phyloP scores from a whole-genome alignment of 352 stramenopile genomes.

The Paralagenidium karlingii region DNA sequence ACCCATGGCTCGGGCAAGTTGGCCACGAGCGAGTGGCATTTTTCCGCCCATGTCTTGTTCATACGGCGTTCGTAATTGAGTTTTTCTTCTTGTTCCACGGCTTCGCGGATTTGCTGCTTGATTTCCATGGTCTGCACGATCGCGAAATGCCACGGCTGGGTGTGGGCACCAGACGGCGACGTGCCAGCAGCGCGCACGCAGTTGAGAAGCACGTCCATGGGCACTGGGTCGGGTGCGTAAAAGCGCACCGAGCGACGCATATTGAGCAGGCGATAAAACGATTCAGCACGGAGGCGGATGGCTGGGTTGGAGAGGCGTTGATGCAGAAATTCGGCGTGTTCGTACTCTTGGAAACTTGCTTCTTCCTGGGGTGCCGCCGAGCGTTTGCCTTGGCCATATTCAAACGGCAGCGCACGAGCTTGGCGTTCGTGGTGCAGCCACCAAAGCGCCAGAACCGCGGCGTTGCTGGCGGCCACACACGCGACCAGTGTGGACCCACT shows the following conservation, averaged over 20 bases:
- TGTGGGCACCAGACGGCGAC: constrained; percentile 2
- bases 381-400: too few relatives aligned
- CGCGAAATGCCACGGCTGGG: constrained; percentile 3
- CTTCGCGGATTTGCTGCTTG: not conserved
- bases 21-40: constrained; percentile 1
- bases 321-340: too few relatives aligned
- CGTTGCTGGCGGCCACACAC: too few relatives aligned
- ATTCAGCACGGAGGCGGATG: not conserved
- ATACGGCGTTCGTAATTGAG: constrained; percentile 4
- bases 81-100: constrained; percentile 3
- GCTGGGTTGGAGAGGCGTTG: too few relatives aligned
- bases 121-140: not conserved
- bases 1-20: not conserved
- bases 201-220: constrained; percentile 1
- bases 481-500: too few relatives aligned
- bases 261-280: not conserved
- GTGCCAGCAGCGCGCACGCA: constrained; percentile 2
- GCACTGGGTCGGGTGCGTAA: constrained; percentile 1
- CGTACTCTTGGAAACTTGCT: too few relatives aligned
- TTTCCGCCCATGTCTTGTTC: constrained; percentile 1
- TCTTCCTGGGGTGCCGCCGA: too few relatives aligned
- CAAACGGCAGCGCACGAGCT: too few relatives aligned
- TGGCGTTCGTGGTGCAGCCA: too few relatives aligned
- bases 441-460: too few relatives aligned
- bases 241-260: constrained; percentile 4